Base-by-base conservation (phyloP, 2,329 filamentous ascomycete genomes). In the Diaporthe vaccinii region DNA sequence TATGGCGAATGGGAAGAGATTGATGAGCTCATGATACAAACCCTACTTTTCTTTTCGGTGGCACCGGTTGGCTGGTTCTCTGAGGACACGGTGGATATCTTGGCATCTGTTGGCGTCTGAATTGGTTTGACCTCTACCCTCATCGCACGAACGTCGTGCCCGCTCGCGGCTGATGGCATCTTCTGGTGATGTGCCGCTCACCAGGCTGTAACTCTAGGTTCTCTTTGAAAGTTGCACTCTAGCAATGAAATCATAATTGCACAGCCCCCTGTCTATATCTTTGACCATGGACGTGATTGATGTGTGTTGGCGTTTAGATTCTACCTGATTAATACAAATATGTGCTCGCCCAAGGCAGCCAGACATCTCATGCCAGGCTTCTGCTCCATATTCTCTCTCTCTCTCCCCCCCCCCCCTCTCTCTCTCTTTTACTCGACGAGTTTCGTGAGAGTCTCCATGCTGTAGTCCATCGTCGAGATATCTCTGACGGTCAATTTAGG, bases 121-220 rank as follows among this genome's bases (percentile, higher is more conserved):
- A 46, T 36, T 59, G 72, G 72, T 70, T 70, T 73, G 71, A 65
- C 68, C 53, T 68, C 31, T 55, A 59, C 75, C 76, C 74, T 77
- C 76, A 77, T 74, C 74, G 76, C 72, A 76, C 74, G 61, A 65
- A 70, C 20, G 20, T 69, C 72, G 74, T 76, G 76, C 74, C 67
- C 69, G 75, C 75, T 77, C 76, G 28, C 46, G 34, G 57, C 65
- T 73, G 53, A 72, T 51, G 71, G 72, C 71, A 61, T 55, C 22
- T 72, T 41, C 74, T 76, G 76, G 68, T 74, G 72, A 65, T 61
- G 20, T 46, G 44, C 59, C 22, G 53, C 59, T 67, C 73, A 62
- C 46, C 73, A 65, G 68, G 53, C 39, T 75, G 73, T 76, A 75
- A 74, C 67, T 74, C 55, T 72, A 76, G 53, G 65, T 53, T 53